Conservation (phyloP, 139 green algal genomes). For the Microglena sp. region DNA sequence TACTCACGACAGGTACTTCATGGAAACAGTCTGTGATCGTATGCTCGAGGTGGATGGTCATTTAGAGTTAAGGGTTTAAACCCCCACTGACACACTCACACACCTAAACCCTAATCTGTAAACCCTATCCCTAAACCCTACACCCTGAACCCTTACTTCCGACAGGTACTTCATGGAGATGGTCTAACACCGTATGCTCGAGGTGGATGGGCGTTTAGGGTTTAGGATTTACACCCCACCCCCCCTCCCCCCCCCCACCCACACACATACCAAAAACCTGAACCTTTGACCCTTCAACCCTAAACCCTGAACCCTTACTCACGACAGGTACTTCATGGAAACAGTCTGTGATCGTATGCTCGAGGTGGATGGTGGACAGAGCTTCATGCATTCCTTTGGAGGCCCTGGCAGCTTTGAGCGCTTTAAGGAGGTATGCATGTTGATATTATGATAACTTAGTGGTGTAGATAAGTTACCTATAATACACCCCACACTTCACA, state of each 20-base stretch:
- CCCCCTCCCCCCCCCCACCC: not conserved
- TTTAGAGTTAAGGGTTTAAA: conserved; percentile 36
- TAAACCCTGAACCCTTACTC: not conserved
- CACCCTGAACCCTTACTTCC: too few species aligned
- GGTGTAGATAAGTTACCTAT: too few species aligned
- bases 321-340: conserved; percentile 58
- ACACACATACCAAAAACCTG: conserved; percentile 1
- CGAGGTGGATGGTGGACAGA: conserved; percentile 57
- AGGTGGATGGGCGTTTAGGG: not conserved
- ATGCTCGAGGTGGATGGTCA: conserved; percentile 68
- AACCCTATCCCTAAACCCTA: too few species aligned
- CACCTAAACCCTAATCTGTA: too few species aligned
- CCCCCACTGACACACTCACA: too few species aligned
- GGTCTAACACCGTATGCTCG: not conserved
- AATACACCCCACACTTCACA: too few species aligned
- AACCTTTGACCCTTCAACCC: not conserved
- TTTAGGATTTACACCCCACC: not conserved
- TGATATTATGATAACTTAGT: too few species aligned
- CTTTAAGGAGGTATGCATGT: conserved; percentile 39
- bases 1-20: conserved; percentile 35
- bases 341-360: conserved; percentile 51
- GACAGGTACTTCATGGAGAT: conserved; percentile 14
- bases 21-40: conserved; percentile 54
- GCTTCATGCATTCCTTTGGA: conserved; percentile 51
- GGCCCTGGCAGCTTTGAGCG: conserved; percentile 38